Base-by-base conservation (phyloP, 176 grass and related monocot genomes). In the Luzula sylvatica region DNA sequence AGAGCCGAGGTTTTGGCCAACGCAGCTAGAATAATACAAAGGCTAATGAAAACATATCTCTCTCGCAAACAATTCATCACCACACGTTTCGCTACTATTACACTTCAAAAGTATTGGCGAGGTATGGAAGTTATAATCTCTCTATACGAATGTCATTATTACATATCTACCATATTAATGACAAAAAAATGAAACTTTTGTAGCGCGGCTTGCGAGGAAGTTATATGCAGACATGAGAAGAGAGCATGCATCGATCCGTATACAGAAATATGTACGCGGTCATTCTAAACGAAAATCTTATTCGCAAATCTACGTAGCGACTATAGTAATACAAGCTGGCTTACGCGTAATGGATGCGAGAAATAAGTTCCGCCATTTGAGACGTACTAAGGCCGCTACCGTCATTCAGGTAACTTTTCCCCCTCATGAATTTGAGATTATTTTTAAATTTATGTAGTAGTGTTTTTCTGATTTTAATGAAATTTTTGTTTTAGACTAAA, bases 191-290 rank as follows among this genome's bases (percentile, higher is more conserved):
- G 46, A 9, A 16, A 62, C 58, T 57, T 2, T 30, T 59, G 20
- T 70, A 95, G 89, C 83, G 68, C 52, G 56, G n/a, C 73, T 95
- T 44, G 89, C 89, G 61, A 78, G 80, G 66, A 95, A 78, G 27
- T 17, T 85, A 54, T 95, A 81, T 49, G 69, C 83, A 52, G 4
- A 65, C 44, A 75, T 95, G 79, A 83, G 76, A 44, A 83, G 83
- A 78, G 67, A 88, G 53, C 61, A 78, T 75, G 89, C 89, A 55
- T 87, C 89, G 28, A 88, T 88, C 24, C 75, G 66, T 21, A 88
- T 95, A 69, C 89, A 95, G 55, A 95, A 88, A 73, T 74, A 84
- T 24, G 42, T 66, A 45, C 89, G 89, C 18, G 52, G 70, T 54
- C 72, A 76, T 73, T 60, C 62, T 38, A 67, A 74, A 38, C 80